phyloP scores from a whole-genome alignment of 768 basidiomycete species.

The Paxillus rubicundulus region DNA sequence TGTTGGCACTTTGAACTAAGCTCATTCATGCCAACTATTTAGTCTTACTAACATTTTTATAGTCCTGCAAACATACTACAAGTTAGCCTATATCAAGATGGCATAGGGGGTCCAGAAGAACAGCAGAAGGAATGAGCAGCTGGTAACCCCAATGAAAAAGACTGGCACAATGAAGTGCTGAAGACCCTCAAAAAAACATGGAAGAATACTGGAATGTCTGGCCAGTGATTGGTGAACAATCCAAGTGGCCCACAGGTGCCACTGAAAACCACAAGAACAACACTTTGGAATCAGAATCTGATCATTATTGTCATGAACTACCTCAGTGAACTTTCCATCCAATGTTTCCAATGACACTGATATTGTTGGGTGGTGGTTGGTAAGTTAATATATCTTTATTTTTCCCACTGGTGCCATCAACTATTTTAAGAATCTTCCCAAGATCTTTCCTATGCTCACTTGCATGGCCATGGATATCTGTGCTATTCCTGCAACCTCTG shows the following conservation, averaged over 20 bases:
- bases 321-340: not conserved
- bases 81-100: conserved; percentile 26
- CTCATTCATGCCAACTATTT: not conserved
- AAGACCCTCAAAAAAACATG: conserved; percentile 3
- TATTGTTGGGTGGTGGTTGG: no score
- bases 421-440: no score
- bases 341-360: no score
- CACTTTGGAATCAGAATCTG: no score
- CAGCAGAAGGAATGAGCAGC: conserved; percentile 11
- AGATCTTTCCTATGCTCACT: no score
- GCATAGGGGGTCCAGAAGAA: conserved; percentile 30
- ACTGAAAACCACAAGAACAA: no score
- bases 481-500: no score
- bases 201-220: not conserved
- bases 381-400: no score
- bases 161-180: conserved; percentile 12
- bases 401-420: no score
- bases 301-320: not conserved
- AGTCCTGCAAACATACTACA: conserved; percentile 34
- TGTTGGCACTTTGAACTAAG: conserved; percentile 24
- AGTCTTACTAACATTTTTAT: not conserved
- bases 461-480: no score
- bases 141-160: conserved; percentile 10
- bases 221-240: no score
- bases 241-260: no score